Evolutionary conservation across 352 stramenopile genomes (phyloP).

Genomic region (Phytophthora syringae): DNA sequence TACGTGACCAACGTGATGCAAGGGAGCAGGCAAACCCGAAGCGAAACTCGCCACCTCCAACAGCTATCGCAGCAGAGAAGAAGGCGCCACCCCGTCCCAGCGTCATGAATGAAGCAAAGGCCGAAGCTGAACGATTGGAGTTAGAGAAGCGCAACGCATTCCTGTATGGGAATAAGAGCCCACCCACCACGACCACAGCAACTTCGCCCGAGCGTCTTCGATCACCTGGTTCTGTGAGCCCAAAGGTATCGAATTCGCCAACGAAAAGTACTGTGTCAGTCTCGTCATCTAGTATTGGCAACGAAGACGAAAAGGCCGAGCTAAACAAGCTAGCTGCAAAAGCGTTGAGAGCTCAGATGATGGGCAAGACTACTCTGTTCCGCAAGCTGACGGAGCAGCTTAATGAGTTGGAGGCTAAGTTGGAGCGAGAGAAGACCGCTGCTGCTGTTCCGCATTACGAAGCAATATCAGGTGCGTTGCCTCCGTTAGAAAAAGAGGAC

Average conservation of each 20-base stretch:
- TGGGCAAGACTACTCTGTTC: constrained; percentile 81
- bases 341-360: constrained; percentile 83
- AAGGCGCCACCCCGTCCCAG: constrained; percentile 2
- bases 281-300: constrained; percentile 1
- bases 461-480: constrained; percentile 59
- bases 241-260: constrained; percentile 2
- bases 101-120: constrained; percentile 37
- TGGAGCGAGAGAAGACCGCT: constrained; percentile 48
- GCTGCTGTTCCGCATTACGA: constrained; percentile 66
- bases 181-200: background rate
- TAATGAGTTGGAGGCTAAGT: constrained; percentile 78
- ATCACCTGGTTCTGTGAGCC: background rate
- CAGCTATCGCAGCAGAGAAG: constrained; percentile 11
- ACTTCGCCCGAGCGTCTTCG: constrained; percentile 2
- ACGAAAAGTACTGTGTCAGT: constrained; percentile 10
- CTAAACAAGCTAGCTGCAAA: constrained; percentile 85
- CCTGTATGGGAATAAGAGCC: constrained; percentile 54
- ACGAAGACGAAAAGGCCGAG: constrained; percentile 45
- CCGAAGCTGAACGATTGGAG: constrained; percentile 44
- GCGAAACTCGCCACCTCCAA: background rate
- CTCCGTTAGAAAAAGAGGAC: constrained; percentile 76
- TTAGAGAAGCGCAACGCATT: constrained; percentile 64
- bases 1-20: constrained; percentile 6
- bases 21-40: background rate
- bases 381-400: constrained; percentile 76